A percentile compares a stretch with the other conserved stretches of the same genome.
Conservation (phyloP, 2,329 filamentous ascomycete genomes). For the Aureobasidium pullulans region DNA sequence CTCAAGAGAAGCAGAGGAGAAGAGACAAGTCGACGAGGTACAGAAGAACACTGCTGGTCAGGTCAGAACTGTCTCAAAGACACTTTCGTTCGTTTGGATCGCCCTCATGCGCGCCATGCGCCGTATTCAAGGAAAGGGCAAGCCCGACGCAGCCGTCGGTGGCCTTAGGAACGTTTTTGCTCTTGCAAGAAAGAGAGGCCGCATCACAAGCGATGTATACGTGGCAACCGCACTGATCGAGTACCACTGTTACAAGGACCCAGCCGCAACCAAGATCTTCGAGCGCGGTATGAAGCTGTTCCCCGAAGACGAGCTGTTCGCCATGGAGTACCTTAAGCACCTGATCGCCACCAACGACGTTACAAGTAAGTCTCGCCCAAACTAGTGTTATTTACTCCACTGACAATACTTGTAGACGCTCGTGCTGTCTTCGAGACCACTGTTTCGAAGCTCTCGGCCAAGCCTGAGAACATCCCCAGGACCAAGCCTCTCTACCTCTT, state of each 20-base stretch:
- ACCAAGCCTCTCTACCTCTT: constrained; percentile 82
- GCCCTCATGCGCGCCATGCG: constrained; percentile 89
- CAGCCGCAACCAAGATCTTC: constrained; percentile 88
- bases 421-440: constrained; percentile 94
- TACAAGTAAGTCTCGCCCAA: constrained; percentile 60
- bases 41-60: constrained; percentile 64
- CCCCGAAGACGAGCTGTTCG: constrained; percentile 86
- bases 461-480: constrained; percentile 64
- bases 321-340: constrained; percentile 93
- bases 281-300: constrained; percentile 91
- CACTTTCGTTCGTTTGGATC: constrained; percentile 91
- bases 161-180: constrained; percentile 84
- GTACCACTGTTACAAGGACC: constrained; percentile 91
- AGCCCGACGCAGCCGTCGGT: constrained; percentile 45
- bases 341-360: constrained; percentile 86
- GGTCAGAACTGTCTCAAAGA: constrained; percentile 68
- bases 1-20: constrained; percentile 44
- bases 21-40: constrained; percentile 49
- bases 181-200: constrained; percentile 78
- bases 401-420: constrained; percentile 56
- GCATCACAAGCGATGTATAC: constrained; percentile 90
- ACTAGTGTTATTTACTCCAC: constrained; percentile 13
- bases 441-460: constrained; percentile 71
- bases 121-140: constrained; percentile 76
- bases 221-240: constrained; percentile 89